Evolutionary conservation across 345 rosid species (phyloP).

Genomic region (Salix purpurea): DNA sequence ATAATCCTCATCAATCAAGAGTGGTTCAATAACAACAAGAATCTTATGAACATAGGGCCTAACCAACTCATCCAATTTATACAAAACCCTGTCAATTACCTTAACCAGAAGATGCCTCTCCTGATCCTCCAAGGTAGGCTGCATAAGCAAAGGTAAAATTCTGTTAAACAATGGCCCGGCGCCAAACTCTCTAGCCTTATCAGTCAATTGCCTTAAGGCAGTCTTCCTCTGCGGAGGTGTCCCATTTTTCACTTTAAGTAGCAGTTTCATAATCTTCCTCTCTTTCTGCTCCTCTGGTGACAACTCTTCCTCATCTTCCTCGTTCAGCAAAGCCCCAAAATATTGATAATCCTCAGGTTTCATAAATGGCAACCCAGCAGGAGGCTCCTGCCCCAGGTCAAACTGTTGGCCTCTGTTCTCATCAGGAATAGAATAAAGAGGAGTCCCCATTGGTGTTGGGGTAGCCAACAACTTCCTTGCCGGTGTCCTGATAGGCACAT

Average conservation of each 20-base stretch:
- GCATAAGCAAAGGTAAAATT: conserved; percentile 94
- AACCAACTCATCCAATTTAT: conserved; percentile 93
- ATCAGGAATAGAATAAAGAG: conserved; percentile 74
- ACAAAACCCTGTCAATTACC: conserved; percentile 91
- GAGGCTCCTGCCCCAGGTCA: conserved; percentile 88
- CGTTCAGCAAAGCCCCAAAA: conserved; percentile 79
- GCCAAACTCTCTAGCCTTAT: conserved; percentile 95
- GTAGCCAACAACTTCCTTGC: conserved; percentile 84
- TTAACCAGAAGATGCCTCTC: conserved; percentile 98
- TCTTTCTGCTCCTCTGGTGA: conserved; percentile 93
- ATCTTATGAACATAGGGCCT: conserved; percentile 96
- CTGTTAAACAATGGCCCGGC: conserved; percentile 91
- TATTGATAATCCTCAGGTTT: conserved; percentile 98
- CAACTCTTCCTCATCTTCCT: conserved; percentile 90
- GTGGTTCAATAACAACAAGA: conserved; percentile 97
- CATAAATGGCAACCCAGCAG: conserved; percentile 89
- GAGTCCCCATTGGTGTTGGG: conserved; percentile 92
- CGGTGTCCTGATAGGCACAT: conserved; percentile 92
- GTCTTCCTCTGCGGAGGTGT: conserved; percentile 98
- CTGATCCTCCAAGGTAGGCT: conserved; percentile 95
- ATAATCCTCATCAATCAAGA: conserved; percentile 97
- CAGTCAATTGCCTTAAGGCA: conserved; percentile 92
- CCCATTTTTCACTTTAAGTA: conserved; percentile 96
- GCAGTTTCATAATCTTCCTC: conserved; percentile 92
- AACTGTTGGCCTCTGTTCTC: conserved; percentile 95